These are phyloP conservation scores for Cardamine chenopodiifolia DNA, from an alignment of 345 rosid species.

Conservation along the genomic window DNA sequence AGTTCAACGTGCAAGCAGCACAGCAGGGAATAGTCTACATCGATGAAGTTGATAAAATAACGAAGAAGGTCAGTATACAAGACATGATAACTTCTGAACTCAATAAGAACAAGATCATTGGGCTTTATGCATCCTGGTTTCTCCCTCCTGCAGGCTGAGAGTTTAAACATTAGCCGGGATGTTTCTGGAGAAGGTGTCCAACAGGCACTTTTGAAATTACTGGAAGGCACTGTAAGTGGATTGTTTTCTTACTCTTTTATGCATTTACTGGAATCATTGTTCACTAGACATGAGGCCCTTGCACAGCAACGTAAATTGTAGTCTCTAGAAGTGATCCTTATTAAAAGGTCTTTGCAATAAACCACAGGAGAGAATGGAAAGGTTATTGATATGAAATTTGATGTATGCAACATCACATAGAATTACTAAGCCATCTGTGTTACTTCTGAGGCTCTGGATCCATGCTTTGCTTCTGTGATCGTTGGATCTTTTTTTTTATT, in stretches of 20 bases:
- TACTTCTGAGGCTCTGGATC: neutral
- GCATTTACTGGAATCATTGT: conserved; percentile 1
- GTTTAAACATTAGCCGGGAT: conserved; percentile 91
- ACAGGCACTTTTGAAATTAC: conserved; percentile 91
- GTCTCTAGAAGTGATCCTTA: conserved; percentile 2
- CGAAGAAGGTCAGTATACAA: conserved; percentile 68
- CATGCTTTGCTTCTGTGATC: conserved; percentile 19
- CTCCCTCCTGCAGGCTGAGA: conserved; percentile 74
- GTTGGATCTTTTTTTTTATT: conserved; percentile 28
- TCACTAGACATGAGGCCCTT: conserved; percentile 11
- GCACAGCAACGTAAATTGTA: neutral
- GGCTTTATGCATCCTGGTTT: conserved; percentile 21
- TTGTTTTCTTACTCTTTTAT: conserved; percentile 16
- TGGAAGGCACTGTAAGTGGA: conserved; percentile 94
- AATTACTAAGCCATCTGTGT: neutral
- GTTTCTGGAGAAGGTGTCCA: conserved; percentile 99
- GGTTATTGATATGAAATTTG: conserved; percentile 1
- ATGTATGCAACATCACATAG: neutral
- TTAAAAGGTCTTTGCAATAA: neutral
- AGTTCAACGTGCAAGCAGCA: conserved; percentile 95
- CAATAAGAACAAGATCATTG: conserved; percentile 12
- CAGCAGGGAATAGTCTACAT: conserved; percentile 95
- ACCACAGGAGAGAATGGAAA: conserved; percentile 1
- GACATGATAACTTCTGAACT: conserved; percentile 9
- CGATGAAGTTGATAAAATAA: conserved; percentile 97